Evolutionary conservation across 306 rosid genomes (phyloP), one percentile per base, ranked within the genome.

Genomic region (Albizia julibrissin): DNA sequence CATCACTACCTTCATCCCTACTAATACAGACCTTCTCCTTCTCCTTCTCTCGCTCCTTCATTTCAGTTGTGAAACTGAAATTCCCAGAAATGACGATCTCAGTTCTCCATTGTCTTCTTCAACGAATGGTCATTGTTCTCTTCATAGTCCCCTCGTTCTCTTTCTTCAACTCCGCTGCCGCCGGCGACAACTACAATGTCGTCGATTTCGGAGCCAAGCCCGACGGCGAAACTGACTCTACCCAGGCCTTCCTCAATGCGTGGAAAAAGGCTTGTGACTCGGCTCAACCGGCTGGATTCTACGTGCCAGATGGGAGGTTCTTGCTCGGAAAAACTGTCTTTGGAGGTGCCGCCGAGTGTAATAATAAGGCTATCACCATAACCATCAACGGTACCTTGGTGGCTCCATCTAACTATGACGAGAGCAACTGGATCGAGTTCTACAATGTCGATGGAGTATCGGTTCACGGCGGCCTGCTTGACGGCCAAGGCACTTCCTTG

Each of bases 341-440:
- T 2, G 31, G 0, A 1, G 90, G 90, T 0, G 40, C 8, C 1
- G 8, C 59, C 11, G 3, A 2, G 4, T 87, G 90, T 42, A 6
- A n/a, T 44, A 87, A 80, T 44, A 73, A 79, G 7, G 89, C 77
- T 27, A 67, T 90, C 37, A 43, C 90, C 2, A 18, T 90, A 3
- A 40, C n/a, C 2, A 85, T 90, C 15, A 87, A 88, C 5, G 93
- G 93, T 2, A 90, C 91, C 0, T 56, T 90, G 78, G 84, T 88
- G 15, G 90, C 90, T 56, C 87, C 91, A 1, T 64, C 87, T 0
- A 72, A 87, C 44, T 88, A 37, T 37, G 18, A 72, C 0, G 9
- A 52, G 5, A 85, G 69, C 2, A 40, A 40, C 1, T 91, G 94
- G 94, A 12, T 91, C 46, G 26, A 8, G 10, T 89, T 91, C 26